Evolutionary conservation across 306 rosid species (phyloP), one percentile per base, ranked within the genome.

Genomic region (Castanea sativa): DNA sequence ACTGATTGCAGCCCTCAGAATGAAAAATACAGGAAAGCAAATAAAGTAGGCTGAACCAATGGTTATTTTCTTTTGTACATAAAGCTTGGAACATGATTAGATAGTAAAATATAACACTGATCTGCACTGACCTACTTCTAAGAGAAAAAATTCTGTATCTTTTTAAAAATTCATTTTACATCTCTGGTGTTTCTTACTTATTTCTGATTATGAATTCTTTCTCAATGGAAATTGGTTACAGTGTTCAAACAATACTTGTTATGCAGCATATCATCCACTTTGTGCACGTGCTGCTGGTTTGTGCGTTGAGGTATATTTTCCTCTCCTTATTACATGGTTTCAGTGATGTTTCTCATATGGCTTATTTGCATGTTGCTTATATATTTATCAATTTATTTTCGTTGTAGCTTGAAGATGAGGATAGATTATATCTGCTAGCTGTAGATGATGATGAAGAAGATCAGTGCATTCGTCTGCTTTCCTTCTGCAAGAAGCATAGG

Each of bases 231-330:
- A 74, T 80, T 73, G 16, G 76, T 73, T 85, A 12, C 86, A 95
- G 99, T 95, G 99, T 86, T 95, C 99, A 84, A 95, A 95, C 84
- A 89, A 51, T 87, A 84, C 94, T 75, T 95, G 99, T 88, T 92
- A 93, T 82, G 98, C 84, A 49, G 98, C 99, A 25, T 95, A 95
- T 83, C 99, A 95, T 74, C 99, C 99, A 69, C 99, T 95, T 65
- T 95, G 99, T 87, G 99, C 99, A 55, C 96, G 99, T 19, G 99
- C 99, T 71, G 99, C 99, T 78, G 99, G 98, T 81, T 97, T 95
- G 49, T 95, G 99, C 77, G 99, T 93, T 80, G 99, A 95, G 98
- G 99, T 93, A 89, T 82, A 59, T 76, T 79, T 76, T 73, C 74
- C 57, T 38, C n/a, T 29, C 30, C 77, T 18, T n/a, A 33, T 49